These are phyloP conservation scores for Dipteronia dyeriana DNA, from an alignment of 345 rosid species.

Conservation along the genomic window DNA sequence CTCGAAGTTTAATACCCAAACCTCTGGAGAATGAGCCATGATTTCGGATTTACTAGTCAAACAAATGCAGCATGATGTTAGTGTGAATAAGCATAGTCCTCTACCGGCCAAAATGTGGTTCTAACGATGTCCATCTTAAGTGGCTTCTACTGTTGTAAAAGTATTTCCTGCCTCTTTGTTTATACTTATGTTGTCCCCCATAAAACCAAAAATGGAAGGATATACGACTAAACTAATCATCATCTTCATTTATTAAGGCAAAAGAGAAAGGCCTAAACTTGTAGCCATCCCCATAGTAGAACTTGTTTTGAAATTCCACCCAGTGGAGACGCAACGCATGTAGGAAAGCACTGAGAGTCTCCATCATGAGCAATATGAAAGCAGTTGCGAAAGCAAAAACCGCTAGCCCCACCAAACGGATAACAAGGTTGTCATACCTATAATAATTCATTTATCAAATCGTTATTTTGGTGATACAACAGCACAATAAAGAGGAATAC, in stretches of 20 bases:
- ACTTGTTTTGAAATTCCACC: slow-evolving; percentile 91
- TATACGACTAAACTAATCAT: slow-evolving; percentile 41
- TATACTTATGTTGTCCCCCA: background rate
- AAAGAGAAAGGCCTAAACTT: slow-evolving; percentile 91
- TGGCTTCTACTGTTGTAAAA: slow-evolving; percentile 16
- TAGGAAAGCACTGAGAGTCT: slow-evolving; percentile 92
- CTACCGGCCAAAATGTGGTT: slow-evolving; percentile 19
- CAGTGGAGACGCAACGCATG: slow-evolving; percentile 98
- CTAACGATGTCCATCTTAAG: slow-evolving; percentile 10
- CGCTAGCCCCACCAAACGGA: slow-evolving; percentile 72
- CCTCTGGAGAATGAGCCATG: slow-evolving; percentile 27
- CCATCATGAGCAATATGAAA: slow-evolving; percentile 94
- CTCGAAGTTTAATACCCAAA: slow-evolving; percentile 17
- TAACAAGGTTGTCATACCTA: slow-evolving; percentile 80
- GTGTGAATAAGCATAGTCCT: slow-evolving; percentile 13
- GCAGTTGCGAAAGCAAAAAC: slow-evolving; percentile 96
- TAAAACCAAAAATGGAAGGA: slow-evolving; percentile 11
- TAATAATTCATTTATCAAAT: slow-evolving; percentile 6
- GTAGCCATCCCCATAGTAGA: slow-evolving; percentile 94
- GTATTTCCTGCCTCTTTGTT: slow-evolving; percentile 9
- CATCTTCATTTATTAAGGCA: slow-evolving; percentile 63
- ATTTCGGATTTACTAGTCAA: slow-evolving; percentile 28
- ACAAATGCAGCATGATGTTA: slow-evolving; percentile 20
- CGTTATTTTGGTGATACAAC: background rate
- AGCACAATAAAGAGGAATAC: background rate